Conservation (phyloP, 2,329 filamentous ascomycete species). For the Berkeleyomyces rouxiae region DNA sequence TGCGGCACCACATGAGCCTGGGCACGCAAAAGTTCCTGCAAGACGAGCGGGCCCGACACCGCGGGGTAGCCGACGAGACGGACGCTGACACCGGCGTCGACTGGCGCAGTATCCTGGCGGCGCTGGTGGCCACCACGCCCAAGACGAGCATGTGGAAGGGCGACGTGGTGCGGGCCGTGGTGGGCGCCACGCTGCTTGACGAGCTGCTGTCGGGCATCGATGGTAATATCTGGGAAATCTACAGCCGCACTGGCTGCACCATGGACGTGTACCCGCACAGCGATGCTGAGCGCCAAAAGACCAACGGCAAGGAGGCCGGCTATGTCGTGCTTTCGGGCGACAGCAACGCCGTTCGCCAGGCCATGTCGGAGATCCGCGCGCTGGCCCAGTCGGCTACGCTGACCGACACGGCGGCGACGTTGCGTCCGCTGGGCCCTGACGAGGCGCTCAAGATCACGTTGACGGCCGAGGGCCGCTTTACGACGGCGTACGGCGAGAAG, state of each 20-base stretch:
- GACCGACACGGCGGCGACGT: constrained; percentile 18
- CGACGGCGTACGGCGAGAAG: constrained; percentile 9
- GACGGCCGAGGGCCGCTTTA: constrained; percentile 6
- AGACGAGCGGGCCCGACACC: not conserved
- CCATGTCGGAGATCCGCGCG: constrained; percentile 8
- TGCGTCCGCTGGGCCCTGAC: not conserved
- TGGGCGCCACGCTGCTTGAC: constrained; percentile 21
- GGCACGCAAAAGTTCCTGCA: constrained; percentile 1
- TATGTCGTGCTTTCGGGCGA: constrained; percentile 22
- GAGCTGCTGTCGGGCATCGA: constrained; percentile 15
- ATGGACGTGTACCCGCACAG: constrained; percentile 14
- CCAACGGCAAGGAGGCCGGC: not conserved
- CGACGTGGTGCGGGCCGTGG: constrained; percentile 24
- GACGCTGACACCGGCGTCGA: constrained; percentile 15
- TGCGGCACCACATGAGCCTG: not conserved
- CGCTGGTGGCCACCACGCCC: constrained; percentile 24
- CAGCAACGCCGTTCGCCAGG: constrained; percentile 20
- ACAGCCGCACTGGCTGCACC: constrained; percentile 17
- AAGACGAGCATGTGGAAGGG: constrained; percentile 18
- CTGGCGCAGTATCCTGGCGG: constrained; percentile 26
- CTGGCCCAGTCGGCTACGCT: constrained; percentile 20
- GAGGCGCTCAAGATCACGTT: not conserved
- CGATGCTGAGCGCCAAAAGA: not conserved
- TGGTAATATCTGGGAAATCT: constrained; percentile 19
- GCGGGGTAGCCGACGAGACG: not conserved